phyloP scores from a whole-genome alignment of 148 eudicot species.

The Nyssa sinensis region DNA sequence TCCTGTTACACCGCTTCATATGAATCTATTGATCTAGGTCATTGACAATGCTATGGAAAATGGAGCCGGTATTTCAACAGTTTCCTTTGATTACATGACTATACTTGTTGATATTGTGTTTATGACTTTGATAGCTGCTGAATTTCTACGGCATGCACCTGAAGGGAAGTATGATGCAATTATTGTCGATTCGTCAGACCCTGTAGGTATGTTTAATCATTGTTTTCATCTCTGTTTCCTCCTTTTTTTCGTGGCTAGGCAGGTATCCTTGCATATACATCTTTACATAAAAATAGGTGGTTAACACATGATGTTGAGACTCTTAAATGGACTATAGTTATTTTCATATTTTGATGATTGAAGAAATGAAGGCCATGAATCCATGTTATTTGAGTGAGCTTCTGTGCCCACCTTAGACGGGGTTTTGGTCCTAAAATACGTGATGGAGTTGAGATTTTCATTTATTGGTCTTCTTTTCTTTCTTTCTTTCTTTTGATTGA shows the following conservation, averaged over 20 bases:
- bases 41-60: background rate
- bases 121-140: slow-evolving; percentile 60
- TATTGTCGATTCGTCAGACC: slow-evolving; percentile 95
- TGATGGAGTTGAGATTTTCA: background rate
- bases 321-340: too few relatives aligned
- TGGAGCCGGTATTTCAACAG: background rate
- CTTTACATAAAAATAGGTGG: background rate
- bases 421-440: background rate
- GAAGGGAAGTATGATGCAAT: slow-evolving; percentile 91
- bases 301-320: too few relatives aligned
- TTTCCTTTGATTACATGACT: background rate
- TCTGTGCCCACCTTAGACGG: background rate
- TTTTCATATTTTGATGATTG: background rate
- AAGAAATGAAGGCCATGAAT: background rate
- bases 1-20: background rate
- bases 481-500: too few relatives aligned
- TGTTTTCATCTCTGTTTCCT: background rate
- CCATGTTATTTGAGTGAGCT: background rate
- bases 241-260: background rate
- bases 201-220: slow-evolving; percentile 75
- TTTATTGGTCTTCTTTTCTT: background rate
- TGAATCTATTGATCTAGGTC: background rate
- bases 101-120: slow-evolving; percentile 11
- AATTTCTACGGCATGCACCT: slow-evolving; percentile 55
- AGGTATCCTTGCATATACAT: background rate